Percentiles rank a stretch among this genome's conserved stretches.
phyloP scores from a whole-genome alignment of 2,329 filamentous ascomycete genomes.

The Paraphoma sp. region DNA sequence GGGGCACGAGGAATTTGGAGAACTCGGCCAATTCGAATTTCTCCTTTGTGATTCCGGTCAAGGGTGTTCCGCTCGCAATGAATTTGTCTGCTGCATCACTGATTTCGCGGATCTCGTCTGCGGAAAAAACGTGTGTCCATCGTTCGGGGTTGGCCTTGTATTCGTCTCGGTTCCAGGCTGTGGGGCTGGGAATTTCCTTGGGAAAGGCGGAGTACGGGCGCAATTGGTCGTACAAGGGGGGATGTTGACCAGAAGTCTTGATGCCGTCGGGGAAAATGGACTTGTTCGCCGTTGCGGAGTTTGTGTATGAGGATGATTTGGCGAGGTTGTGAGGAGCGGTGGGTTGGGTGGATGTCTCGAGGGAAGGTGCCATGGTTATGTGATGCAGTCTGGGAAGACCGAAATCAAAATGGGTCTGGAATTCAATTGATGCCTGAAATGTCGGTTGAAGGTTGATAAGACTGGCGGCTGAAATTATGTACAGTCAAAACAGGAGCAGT shows the following conservation, averaged over 20 bases:
- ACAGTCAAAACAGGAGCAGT: background rate
- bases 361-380: conserved; percentile 48
- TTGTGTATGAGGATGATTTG: conserved; percentile 27
- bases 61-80: conserved; percentile 66
- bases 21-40: conserved; percentile 69
- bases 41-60: conserved; percentile 74
- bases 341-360: conserved; percentile 45
- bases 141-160: conserved; percentile 68
- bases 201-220: conserved; percentile 74
- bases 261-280: conserved; percentile 69
- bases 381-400: background rate
- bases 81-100: conserved; percentile 72
- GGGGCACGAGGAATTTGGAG: conserved; percentile 58
- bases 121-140: conserved; percentile 75
- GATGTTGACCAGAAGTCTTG: conserved; percentile 75
- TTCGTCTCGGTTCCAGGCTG: conserved; percentile 73
- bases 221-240: conserved; percentile 70
- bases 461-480: too few species aligned
- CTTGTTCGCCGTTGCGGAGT: conserved; percentile 38
- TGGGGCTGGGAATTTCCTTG: conserved; percentile 72
- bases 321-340: conserved; percentile 47
- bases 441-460: too few species aligned
- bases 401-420: too few species aligned
- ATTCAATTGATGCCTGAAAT: too few species aligned
- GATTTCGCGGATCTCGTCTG: conserved; percentile 72